Conservation (phyloP, 495 filamentous ascomycete species). For the Neurospora terricola region DNA sequence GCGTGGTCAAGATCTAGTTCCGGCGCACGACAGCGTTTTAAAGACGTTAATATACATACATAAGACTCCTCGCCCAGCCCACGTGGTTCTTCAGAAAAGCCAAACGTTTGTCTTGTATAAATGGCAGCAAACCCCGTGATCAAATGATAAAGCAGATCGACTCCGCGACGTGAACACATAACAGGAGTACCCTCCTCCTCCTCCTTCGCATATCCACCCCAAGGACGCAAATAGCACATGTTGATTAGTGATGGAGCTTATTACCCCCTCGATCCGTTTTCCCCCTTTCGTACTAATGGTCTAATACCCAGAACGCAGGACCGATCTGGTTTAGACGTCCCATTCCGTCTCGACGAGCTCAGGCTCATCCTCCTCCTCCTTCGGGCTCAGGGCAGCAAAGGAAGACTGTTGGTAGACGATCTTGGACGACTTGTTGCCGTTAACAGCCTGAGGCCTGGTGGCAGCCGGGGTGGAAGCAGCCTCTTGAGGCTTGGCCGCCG, state of each 20-base stretch:
- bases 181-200: background rate
- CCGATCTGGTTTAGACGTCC: conserved; percentile 30
- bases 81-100: background rate
- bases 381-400: conserved; percentile 38
- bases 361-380: conserved; percentile 27
- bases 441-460: conserved; percentile 15
- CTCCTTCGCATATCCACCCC: background rate
- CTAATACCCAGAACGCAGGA: background rate
- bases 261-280: background rate
- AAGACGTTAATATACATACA: conserved; percentile 15
- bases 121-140: background rate
- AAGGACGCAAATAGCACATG: background rate
- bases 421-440: conserved; percentile 21
- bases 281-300: background rate
- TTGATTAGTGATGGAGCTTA: background rate
- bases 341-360: conserved; percentile 32
- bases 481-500: conserved; percentile 5
- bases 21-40: background rate
- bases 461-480: conserved; percentile 5
- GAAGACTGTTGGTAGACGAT: conserved; percentile 31
- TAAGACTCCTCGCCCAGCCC: conserved; percentile 19
- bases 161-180: background rate
- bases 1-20: background rate
- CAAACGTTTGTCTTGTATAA: background rate
- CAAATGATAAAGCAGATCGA: background rate